Evolutionary conservation across 2,329 filamentous ascomycete species (phyloP).

Genomic region (Chaetomiaceae sp.): DNA sequence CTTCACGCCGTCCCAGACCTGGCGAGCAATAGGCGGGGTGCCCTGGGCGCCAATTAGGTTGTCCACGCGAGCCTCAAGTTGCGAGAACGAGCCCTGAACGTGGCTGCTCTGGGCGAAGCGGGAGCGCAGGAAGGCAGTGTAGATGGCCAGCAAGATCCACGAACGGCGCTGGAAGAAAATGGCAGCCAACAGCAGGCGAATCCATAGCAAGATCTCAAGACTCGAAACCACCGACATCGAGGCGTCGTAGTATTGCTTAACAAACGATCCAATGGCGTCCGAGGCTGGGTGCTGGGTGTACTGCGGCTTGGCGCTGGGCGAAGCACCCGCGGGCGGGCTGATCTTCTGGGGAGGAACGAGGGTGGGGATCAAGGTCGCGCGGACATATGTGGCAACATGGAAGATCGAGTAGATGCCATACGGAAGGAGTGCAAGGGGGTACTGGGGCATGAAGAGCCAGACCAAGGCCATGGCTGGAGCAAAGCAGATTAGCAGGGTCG

Average conservation of each 20-base stretch:
- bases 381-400: slow-evolving; percentile 95
- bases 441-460: slow-evolving; percentile 89
- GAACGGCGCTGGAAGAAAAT: slow-evolving; percentile 85
- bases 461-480: slow-evolving; percentile 79
- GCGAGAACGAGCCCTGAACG: slow-evolving; percentile 76
- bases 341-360: slow-evolving; percentile 62
- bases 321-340: slow-evolving; percentile 50
- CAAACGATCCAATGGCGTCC: slow-evolving; percentile 83
- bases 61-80: slow-evolving; percentile 71
- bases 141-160: slow-evolving; percentile 81
- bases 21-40: slow-evolving; percentile 72
- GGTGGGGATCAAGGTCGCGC: slow-evolving; percentile 87
- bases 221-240: slow-evolving; percentile 90
- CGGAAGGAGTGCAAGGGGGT: slow-evolving; percentile 83
- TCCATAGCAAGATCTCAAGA: slow-evolving; percentile 84
- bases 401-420: slow-evolving; percentile 98
- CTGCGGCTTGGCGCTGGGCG: slow-evolving; percentile 55
- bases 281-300: slow-evolving; percentile 57
- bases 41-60: slow-evolving; percentile 80
- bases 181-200: slow-evolving; percentile 74
- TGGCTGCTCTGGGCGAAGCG: slow-evolving; percentile 87
- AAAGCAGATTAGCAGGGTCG: neutral
- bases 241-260: slow-evolving; percentile 95
- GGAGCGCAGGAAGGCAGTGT: slow-evolving; percentile 88
- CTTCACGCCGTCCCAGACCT: slow-evolving; percentile 81